Conservation (phyloP, 2,329 filamentous ascomycete species). For the Acephala macrosclerotiorum region DNA sequence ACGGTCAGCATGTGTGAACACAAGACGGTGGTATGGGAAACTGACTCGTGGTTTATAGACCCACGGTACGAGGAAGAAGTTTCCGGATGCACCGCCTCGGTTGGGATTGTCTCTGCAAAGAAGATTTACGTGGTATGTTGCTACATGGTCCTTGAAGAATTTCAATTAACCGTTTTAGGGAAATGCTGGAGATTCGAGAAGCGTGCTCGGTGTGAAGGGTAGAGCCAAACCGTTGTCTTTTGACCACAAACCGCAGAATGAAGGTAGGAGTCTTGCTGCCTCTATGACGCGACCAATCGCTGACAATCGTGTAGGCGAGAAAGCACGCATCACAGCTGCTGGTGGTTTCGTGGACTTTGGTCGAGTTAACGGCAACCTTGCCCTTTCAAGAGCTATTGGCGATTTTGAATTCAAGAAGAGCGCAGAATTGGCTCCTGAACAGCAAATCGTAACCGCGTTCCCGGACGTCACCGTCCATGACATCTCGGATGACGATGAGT, state of each 20-base stretch:
- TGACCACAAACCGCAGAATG: conserved; percentile 98
- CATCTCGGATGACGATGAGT: conserved; percentile 92
- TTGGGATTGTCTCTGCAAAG: conserved; percentile 85
- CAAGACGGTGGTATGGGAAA: conserved; percentile 21
- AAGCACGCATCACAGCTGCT: conserved; percentile 92
- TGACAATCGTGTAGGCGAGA: conserved; percentile 71
- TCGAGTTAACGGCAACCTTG: conserved; percentile 96
- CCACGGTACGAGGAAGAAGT: conserved; percentile 97
- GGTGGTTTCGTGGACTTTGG: conserved; percentile 99
- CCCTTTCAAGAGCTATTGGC: conserved; percentile 94
- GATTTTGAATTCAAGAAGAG: conserved; percentile 99
- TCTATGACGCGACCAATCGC: neutral
- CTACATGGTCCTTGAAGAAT: conserved; percentile 13
- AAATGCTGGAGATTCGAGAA: conserved; percentile 95
- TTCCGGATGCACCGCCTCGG: conserved; percentile 95
- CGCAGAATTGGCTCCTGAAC: conserved; percentile 93
- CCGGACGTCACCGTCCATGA: conserved; percentile 94
- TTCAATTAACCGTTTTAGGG: conserved; percentile 64
- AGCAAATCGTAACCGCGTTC: conserved; percentile 97
- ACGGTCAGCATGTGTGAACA: conserved; percentile 65
- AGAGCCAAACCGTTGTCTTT: conserved; percentile 98
- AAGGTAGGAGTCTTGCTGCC: conserved; percentile 64
- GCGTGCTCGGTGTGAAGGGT: conserved; percentile 94
- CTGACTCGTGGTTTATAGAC: conserved; percentile 64
- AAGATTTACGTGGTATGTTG: conserved; percentile 92